Base-by-base conservation (phyloP, 1,284 basidiomycete genomes). In the Cyathus pygmaeus region DNA sequence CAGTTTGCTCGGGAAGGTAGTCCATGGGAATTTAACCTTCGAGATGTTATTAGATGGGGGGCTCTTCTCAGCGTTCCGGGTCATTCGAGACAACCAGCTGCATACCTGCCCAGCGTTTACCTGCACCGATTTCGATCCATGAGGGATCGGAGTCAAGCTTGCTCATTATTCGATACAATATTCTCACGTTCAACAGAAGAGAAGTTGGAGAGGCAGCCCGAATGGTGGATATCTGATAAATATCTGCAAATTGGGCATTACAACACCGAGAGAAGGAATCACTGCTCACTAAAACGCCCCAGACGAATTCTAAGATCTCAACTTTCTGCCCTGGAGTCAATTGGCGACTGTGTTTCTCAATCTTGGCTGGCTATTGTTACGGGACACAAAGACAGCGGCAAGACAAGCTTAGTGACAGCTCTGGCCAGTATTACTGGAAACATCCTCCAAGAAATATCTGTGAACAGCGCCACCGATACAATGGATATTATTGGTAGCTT, bases 21-120 rank as follows among this genome's bases (percentile, higher is more conserved):
- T 55, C 98, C 98, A 1, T 99, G 98, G 98, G 98, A 99, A 74
- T 99, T 99, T 83, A 99, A 99, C 74, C 83, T 99, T 56, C 93
- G 98, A 41, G 98, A 99, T 77, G 85, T 99, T 44, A 89, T 97
- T 63, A 89, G 98, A 54, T 99, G 98, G 97, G 92, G 89, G 29
- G 73, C 72, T 24, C 88, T 96, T 59, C 71, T 88, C 17, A 76
- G 77, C 49, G 65, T 76, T 5, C 61, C 78, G 10, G 70, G 69
- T 5, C 64, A 69, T n/a, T 78, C 74, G 23, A 68, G 74, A n/a
- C 84, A 90, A 66, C 91, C 94, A 0, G 77, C 81, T 21, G 85
- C 89, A 53, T 89, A 89, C 68, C 81, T 96, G 13, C 84, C 86
- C 17, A 85, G 87, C 51, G 80, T 95, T 50, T 99, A 98, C 77